These are phyloP conservation scores for Aureobasidium zeae DNA, from an alignment of 2,329 filamentous ascomycete species.

Conservation along the genomic window DNA sequence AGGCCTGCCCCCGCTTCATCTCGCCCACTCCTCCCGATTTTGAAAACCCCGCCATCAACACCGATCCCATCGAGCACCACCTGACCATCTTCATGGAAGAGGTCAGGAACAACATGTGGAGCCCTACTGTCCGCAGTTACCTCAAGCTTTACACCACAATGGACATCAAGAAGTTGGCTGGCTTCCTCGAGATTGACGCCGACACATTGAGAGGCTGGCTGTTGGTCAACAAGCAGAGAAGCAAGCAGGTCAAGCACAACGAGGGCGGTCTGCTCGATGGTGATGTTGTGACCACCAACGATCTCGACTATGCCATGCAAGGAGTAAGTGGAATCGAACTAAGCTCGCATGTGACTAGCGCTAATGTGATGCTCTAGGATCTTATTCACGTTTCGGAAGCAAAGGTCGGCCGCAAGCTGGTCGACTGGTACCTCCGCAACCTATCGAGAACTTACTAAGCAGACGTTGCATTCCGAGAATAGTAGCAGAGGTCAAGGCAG, in stretches of 20 bases:
- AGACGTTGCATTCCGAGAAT: neutral
- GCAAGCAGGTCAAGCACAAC: conserved; percentile 88
- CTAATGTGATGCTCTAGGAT: conserved; percentile 48
- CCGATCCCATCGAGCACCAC: conserved; percentile 96
- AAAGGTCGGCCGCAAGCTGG: conserved; percentile 92
- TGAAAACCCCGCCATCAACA: conserved; percentile 89
- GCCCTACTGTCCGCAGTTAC: conserved; percentile 95
- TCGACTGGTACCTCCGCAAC: conserved; percentile 99
- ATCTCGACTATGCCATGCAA: conserved; percentile 95
- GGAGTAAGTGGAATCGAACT: conserved; percentile 52
- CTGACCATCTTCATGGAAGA: conserved; percentile 98
- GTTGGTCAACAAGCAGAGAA: conserved; percentile 96
- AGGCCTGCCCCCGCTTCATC: conserved; percentile 99
- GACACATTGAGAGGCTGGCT: conserved; percentile 91
- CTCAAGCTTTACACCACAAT: conserved; percentile 98
- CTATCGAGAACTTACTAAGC: conserved; percentile 78
- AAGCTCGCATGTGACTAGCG: neutral
- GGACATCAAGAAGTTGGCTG: conserved; percentile 95
- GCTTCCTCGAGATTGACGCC: conserved; percentile 94
- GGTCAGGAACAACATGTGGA: conserved; percentile 98
- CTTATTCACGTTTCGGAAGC: conserved; percentile 98
- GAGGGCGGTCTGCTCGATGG: conserved; percentile 86
- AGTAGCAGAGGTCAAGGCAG: neutral
- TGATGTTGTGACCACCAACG: conserved; percentile 84
- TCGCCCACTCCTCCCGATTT: conserved; percentile 94